Base-by-base conservation (phyloP, 345 rosid species). In the Populus davidiana region DNA sequence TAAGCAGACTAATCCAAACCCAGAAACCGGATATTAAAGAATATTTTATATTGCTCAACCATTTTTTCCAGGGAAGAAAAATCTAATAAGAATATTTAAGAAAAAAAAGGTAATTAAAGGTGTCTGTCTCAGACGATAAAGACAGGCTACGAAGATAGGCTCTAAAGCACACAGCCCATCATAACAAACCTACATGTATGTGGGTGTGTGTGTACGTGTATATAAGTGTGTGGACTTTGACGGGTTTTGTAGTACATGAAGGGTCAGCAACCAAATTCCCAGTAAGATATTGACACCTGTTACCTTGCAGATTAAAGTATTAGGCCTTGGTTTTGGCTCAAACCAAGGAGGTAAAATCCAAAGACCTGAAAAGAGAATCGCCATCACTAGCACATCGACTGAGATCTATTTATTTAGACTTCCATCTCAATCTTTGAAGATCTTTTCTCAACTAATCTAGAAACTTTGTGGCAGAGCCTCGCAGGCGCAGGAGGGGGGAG, bases 121-220 rank as follows among this genome's bases (percentile, higher is more conserved):
- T 5, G 29, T 11, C 47, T 67, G 71, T 67, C 78, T 43, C 43
- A 18, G 74, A 50, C 31, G 73, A 65, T 54, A 35, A 67, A 16
- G 74, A 70, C 80, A 80, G 79, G 73, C 47, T 70, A 56, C 17
- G 52, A 36, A 11, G 64, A 16, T 59, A 6, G 66, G 50, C 20
- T 67, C 35, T 21, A 39, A 47, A 77, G 75, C 84, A 80, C 84
- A 80, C 33, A 71, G 39, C 77, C 80, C 80, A 80, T 59, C 71
- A 74, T 66, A 83, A 54, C 76, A 70, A 73, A 74, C 70, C 70
- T 65, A 43, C 47, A 43, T 43, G 47, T 43, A 43, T 11, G 47
- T 20, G 5, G 27, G 27, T 6, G 59, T 61, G 18, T 10, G n/a
- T 8, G 14, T 47, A 47, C 18, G 8, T 10, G 12, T 47, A 14